Conservation (phyloP, 2,329 filamentous ascomycete genomes). For the Fusarium paranaense region DNA sequence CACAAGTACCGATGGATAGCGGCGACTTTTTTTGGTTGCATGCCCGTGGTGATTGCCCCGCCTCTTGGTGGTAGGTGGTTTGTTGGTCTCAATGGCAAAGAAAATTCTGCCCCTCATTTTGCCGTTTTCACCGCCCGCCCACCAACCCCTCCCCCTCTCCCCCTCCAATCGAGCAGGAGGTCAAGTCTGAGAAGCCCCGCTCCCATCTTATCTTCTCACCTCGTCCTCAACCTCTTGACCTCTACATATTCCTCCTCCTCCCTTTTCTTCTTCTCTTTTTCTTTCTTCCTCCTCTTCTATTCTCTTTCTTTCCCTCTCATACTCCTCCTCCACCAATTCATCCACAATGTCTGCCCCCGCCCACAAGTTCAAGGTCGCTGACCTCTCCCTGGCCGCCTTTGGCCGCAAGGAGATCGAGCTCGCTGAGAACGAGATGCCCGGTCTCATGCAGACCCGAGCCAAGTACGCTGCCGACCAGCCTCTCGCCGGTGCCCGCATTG, state of each 20-base stretch:
- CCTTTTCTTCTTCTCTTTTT: conserved; percentile 22
- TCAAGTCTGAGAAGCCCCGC: conserved; percentile 33
- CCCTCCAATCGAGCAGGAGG: conserved; percentile 24
- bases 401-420: conserved; percentile 99
- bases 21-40: conserved; percentile 1
- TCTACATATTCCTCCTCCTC: conserved; percentile 38
- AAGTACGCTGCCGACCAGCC: conserved; percentile 97
- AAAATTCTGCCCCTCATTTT: conserved; percentile 49
- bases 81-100: conserved; percentile 28
- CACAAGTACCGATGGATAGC: conserved; percentile 25
- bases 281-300: conserved; percentile 28
- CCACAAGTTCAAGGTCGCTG: conserved; percentile 97
- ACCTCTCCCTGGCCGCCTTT: conserved; percentile 97
- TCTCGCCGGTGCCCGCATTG: conserved; percentile 92
- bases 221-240: conserved; percentile 27
- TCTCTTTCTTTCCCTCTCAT: conserved; percentile 40
- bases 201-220: conserved; percentile 38
- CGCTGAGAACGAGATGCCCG: conserved; percentile 96
- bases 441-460: conserved; percentile 92
- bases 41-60: conserved; percentile 23
- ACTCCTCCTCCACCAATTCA: conserved; percentile 41
- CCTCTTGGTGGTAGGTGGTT: conserved; percentile 10
- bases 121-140: conserved; percentile 44
- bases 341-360: conserved; percentile 80
- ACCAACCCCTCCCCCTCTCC: conserved; percentile 26